Base-by-base conservation (phyloP, 2,329 filamentous ascomycete species). In the Colletotrichum tanaceti region DNA sequence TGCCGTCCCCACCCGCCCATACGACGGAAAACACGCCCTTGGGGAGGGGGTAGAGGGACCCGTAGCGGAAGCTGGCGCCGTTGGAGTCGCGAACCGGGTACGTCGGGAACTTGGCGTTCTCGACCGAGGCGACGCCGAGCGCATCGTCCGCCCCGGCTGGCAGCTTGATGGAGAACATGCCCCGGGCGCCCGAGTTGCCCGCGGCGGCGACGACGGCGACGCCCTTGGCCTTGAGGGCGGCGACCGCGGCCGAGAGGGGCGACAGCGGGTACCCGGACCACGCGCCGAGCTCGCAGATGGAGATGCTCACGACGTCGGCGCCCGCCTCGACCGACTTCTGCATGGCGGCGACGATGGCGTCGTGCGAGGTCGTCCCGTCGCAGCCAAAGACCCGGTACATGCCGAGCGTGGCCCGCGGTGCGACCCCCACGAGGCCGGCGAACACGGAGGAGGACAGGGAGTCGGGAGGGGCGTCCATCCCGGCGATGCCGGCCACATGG, bases 151-250 rank as follows among this genome's bases (percentile, higher is more conserved):
- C 85, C 58, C 82, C 80, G 20, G 83, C 81, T 0, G 85, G 83
- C 6, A 82, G 81, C 68, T 80, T 82, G 49, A 85, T 78, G 71
- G 82, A 86, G 72, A 87, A 86, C 63, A 85, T 72, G 32, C 84
- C 86, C 2, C 71, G 44, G 0, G 72, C 73, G 5, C 85, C 85
- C 5, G 78, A 75, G 67, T 88, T 87, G 4, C 86, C 86, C 3
- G 84, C 85, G 18, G 85, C 81, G 6, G 87, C 74, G 18, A 83
- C 81, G 71, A 84, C 86, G 0, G 84, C 81, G 0, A 88, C 82
- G 43, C 86, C 86, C 44, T 82, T 78, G 5, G 82, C 83, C 11
- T 85, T 84, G 32, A 89, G 86, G 1, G 84, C 81, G n/a, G 83
- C 82, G 1, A 71, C 73, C 9, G 85, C 83, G 1, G 81, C 81